Evolutionary conservation across 140 eudicot genomes (phyloP), one percentile per base, ranked within the genome.

Genomic region (Bidens hawaiensis): DNA sequence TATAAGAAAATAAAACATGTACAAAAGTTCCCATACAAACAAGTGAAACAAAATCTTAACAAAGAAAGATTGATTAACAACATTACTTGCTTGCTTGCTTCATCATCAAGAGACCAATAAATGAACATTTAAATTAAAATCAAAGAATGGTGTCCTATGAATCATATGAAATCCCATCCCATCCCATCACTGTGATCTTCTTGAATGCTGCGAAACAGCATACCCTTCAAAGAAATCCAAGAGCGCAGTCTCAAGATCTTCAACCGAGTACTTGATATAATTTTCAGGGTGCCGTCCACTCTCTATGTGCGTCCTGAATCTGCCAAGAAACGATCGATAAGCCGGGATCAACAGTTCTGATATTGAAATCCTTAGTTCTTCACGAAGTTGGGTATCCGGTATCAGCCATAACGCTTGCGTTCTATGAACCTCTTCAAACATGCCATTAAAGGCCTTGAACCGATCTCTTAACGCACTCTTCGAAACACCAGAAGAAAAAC

Each of bases 271-370:
- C n/a, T n/a, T 85, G 61, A 85, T 79, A 55, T 82, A 85, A 27
- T 76, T 80, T 68, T 85, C 85, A 1, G 88, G 83, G 65, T 81
- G 94, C 73, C 81, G 78, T 23, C 88, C 81, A 59, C 83, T 71
- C 65, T 85, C 88, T 42, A 85, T 76, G 36, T 79, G 88, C 62
- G 82, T 79, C 74, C 85, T 79, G 60, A 75, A 85, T 43, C 85
- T 77, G 13, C 85, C 88, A 28, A 81, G 79, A 71, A 85, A 85
- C 0, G 94, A 85, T 47, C 94, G 65, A 14, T 85, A 85, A 22
- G 88, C 94, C 1, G 85, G 94, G 28, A 85, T 60, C 49, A 85
- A 40, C 61, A 59, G 18, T 53, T 79, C 88, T 4, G 85, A 49
- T 30, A 85, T 81, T 13, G 88, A 85, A 54, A 81, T 81, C 34